phyloP scores from a whole-genome alignment of 805 yeast species.

The Lipomyces anomalus region DNA sequence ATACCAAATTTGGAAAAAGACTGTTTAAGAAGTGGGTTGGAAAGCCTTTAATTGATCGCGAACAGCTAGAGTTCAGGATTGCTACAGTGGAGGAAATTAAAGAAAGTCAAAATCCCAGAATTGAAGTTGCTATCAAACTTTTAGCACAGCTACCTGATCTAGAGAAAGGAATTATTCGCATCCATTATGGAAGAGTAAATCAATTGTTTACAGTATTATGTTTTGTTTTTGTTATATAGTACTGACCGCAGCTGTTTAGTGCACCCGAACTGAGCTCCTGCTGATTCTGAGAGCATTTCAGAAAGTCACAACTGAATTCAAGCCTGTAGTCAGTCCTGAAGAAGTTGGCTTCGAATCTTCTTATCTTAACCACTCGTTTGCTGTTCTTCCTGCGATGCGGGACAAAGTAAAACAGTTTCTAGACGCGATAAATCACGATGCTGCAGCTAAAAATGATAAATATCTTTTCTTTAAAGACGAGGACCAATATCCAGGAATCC shows the following conservation, averaged over 20 bases:
- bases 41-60: conserved; percentile 56
- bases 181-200: conserved; percentile 45
- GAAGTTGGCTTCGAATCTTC: conserved; percentile 33
- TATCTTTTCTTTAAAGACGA: conserved; percentile 27
- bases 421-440: conserved; percentile 22
- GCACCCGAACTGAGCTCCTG: conserved; percentile 56
- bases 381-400: conserved; percentile 35
- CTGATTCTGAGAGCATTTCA: conserved; percentile 45
- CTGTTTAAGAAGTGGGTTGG: conserved; percentile 66
- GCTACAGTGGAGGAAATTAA: conserved; percentile 52
- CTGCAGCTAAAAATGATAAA: conserved; percentile 27
- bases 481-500: conserved; percentile 40
- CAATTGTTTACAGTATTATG: too few species aligned
- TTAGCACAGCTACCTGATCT: conserved; percentile 48
- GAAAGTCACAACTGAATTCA: conserved; percentile 29
- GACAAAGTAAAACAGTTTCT: conserved; percentile 29
- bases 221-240: conserved; percentile 12
- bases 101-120: conserved; percentile 10
- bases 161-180: conserved; percentile 50
- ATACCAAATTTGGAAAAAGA: conserved; percentile 70
- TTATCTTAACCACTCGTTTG: conserved; percentile 38
- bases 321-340: too few species aligned
- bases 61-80: conserved; percentile 53
- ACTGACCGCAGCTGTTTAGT: conserved; percentile 30
- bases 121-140: conserved; percentile 30